Percentiles rank a stretch among this genome's conserved stretches.
phyloP scores from a whole-genome alignment of 306 rosid species.

The Vigna radiata region DNA sequence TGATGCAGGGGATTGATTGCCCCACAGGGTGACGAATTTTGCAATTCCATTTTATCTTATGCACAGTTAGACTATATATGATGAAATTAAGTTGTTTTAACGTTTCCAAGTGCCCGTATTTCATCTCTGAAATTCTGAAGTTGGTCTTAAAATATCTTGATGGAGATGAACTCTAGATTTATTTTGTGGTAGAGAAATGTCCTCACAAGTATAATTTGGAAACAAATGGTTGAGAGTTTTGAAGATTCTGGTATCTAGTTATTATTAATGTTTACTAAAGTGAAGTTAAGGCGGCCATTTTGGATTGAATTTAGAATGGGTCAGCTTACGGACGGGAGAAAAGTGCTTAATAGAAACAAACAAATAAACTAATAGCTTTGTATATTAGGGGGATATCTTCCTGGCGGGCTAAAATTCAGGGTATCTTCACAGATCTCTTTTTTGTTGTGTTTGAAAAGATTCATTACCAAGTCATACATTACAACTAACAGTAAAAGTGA shows the following conservation, averaged over 20 bases:
- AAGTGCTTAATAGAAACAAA: not conserved
- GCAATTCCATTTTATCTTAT: slow-evolving; percentile 34
- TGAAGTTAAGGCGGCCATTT: not conserved
- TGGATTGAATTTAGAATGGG: not conserved
- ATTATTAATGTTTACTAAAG: not conserved
- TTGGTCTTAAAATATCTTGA: not conserved
- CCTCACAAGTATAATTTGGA: not conserved
- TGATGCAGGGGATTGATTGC: slow-evolving; percentile 36
- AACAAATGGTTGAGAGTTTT: not conserved
- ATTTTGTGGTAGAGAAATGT: slow-evolving; percentile 12
- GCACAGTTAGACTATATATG: slow-evolving; percentile 10
- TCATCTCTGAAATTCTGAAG: slow-evolving; percentile 29
- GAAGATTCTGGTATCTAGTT: not conserved
- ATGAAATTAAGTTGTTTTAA: slow-evolving; percentile 9
- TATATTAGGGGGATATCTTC: not conserved
- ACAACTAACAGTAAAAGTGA: not conserved
- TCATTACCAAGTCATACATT: not conserved
- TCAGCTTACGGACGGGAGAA: not conserved
- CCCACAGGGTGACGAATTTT: slow-evolving; percentile 2
- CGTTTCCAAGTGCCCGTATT: slow-evolving; percentile 16
- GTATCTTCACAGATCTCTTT: not conserved
- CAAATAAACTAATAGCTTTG: not conserved
- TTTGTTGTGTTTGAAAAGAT: slow-evolving; percentile 1
- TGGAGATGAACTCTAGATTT: slow-evolving; percentile 11
- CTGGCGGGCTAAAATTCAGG: not conserved